These are phyloP conservation scores for Castanea crenata DNA, from an alignment of 306 rosid genomes.

Conservation along the genomic window DNA sequence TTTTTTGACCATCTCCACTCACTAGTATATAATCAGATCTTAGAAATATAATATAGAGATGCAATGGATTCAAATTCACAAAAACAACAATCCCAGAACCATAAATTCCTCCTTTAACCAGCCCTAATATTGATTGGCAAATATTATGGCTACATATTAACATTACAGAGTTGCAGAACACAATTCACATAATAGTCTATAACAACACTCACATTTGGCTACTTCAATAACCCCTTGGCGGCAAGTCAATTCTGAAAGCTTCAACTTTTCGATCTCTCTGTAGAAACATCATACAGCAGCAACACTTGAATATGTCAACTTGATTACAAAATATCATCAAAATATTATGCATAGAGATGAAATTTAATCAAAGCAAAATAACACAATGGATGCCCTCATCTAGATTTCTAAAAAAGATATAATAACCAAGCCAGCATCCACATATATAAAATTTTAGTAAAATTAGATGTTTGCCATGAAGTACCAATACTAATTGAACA, in stretches of 20 bases:
- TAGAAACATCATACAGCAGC: conserved; percentile 22
- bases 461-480: neutral
- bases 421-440: neutral
- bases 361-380: neutral
- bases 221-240: conserved; percentile 95
- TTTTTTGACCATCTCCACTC: neutral
- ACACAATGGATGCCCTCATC: neutral
- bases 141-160: neutral
- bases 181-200: neutral
- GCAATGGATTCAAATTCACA: neutral
- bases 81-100: neutral
- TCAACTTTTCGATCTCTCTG: conserved; percentile 96
- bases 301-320: neutral
- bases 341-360: neutral
- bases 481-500: too few relatives aligned
- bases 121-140: neutral
- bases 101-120: neutral
- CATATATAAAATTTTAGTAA: neutral
- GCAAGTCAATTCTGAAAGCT: conserved; percentile 90
- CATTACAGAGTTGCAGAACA: conserved; percentile 1
- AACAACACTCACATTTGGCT: conserved; percentile 84
- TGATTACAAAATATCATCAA: neutral
- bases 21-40: neutral
- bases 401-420: neutral
- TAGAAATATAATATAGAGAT: neutral